Base-by-base conservation (phyloP, 352 stramenopile species). In the Globisporangium emineosum region DNA sequence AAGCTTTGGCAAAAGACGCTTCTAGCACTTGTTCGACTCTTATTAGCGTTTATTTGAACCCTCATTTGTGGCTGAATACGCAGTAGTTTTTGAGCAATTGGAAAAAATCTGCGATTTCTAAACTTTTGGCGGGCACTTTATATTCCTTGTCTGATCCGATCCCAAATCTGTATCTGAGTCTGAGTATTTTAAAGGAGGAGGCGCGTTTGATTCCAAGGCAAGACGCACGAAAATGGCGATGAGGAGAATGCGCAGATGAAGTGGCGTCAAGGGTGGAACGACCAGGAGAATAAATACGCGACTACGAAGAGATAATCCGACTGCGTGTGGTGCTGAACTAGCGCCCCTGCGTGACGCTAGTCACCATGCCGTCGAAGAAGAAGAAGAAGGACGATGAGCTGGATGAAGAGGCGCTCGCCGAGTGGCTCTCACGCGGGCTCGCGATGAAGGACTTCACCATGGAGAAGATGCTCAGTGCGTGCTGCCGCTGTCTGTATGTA, bases 391-490 rank as follows among this genome's bases (percentile, higher is more conserved):
- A 83, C 56, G 60, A 76, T n/a, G 66, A 88, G 66, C 67, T 93
- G 7, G 71, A 84, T 55, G 78, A 91, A 64, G 85, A 93, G 54
- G 85, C 85, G 4, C 67, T 91, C 58, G 78, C 75, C 17, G 85
- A 93, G 62, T 93, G 85, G 85, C 73, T 93, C 45, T 68, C 78
- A 35, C 78, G 83, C 50, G 83, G 85, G 15, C 73, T 80, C 49
- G 52, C 69, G 5, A 73, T 81, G 29, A 76, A 80, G 51, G 85
- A 92, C 52, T 93, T 91, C 45, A 85, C 81, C 0, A 87, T 91
- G 75, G 78, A 79, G 3, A 91, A 91, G 67, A 93, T 93, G 83
- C 64, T 83, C 12, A 76, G 82, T 91, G 53, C 33, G 81, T 71
- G 12, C 8, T 61, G 12, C 9, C 19, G 13, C 33, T 33, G 0